Base-by-base conservation (phyloP, 2,329 filamentous ascomycete genomes). In the Talaromyces rugulosus region DNA sequence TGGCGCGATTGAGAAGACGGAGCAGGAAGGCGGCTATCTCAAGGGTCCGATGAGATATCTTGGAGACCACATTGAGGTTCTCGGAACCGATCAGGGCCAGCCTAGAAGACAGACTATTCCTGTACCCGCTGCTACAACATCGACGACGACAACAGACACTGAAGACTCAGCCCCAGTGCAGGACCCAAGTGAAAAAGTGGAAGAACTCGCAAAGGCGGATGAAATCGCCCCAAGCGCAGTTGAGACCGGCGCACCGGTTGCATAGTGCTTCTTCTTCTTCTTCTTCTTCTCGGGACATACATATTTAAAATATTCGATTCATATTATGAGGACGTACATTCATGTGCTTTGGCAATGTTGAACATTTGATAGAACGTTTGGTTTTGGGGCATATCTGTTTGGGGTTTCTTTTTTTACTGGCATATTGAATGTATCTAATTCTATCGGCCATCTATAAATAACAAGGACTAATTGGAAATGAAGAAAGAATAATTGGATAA, bases 11-110 rank as follows among this genome's bases (percentile, higher is more conserved):
- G 70, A 75, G 33, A 67, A 70, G 9, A 64, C 70, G 1, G 66
- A 69, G 1, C 23, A 62, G 62, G 2, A 68, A 70, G 30, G 61
- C 62, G 1, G 18, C 6, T 69, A 75, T 57, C 63, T 74, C 34
- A 76, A 75, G 67, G 74, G 74, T 0, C 74, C 74, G 1, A 62
- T 77, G 28, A 60, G 74, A 47, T 76, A 75, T 65, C 69, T 74
- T 61, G 70, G 68, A 28, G 70, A 75, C 51, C 62, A 66, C 33
- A 68, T 76, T 34, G 65, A 73, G 61, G 68, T 76, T 16, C 61
- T 77, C 31, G 74, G 74, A 11, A 71, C 71, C 28, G 72, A 72
- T 53, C 67, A 73, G 42, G 74, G 75, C 42, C 71, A 74, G 63
- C 68, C 68, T 12, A 67, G 74, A 44, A 67, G 70, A 23, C 52